A percentile compares a stretch with the other conserved stretches of the same genome.
phyloP scores from a whole-genome alignment of 1,139 yeast genomes.

The Candida mesenterica region DNA sequence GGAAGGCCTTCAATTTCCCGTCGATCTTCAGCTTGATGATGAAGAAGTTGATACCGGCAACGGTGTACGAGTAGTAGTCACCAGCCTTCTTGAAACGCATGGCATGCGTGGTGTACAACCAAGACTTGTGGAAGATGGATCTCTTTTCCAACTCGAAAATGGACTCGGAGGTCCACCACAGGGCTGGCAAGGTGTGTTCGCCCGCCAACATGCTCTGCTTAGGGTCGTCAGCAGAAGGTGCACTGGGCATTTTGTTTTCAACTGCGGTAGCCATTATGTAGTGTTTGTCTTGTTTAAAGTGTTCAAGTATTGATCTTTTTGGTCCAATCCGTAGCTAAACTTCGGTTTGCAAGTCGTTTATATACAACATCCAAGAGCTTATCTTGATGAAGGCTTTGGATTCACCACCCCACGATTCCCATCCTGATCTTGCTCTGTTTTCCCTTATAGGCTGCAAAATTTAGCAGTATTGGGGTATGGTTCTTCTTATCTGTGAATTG shows the following conservation, averaged over 20 bases:
- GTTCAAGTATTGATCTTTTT: no score
- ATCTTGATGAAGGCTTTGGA: no score
- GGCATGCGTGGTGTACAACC: conserved; percentile 53
- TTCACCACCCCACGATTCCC: no score
- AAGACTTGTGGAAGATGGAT: conserved; percentile 53
- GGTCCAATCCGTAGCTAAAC: no score
- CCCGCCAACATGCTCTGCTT: conserved; percentile 36
- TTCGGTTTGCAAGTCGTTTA: no score
- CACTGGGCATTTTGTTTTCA: conserved; percentile 16
- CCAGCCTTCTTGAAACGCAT: conserved; percentile 55
- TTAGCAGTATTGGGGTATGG: no score
- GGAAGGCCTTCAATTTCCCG: conserved; percentile 57
- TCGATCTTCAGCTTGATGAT: conserved; percentile 50
- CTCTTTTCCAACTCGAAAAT: conserved; percentile 58
- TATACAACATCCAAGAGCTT: no score
- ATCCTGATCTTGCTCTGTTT: no score
- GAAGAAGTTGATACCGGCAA: conserved; percentile 55
- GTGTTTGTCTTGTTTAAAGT: neutral
- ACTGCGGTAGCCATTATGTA: conserved; percentile 13
- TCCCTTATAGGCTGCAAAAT: no score
- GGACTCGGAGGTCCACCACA: conserved; percentile 63
- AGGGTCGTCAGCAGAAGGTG: conserved; percentile 27
- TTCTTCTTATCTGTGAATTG: no score
- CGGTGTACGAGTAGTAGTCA: conserved; percentile 50
- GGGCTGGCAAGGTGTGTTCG: conserved; percentile 61